Evolutionary conservation across 164 flowering plant genomes (phyloP), one percentile per base, ranked within the genome.

Genomic region (Annona cherimola): DNA sequence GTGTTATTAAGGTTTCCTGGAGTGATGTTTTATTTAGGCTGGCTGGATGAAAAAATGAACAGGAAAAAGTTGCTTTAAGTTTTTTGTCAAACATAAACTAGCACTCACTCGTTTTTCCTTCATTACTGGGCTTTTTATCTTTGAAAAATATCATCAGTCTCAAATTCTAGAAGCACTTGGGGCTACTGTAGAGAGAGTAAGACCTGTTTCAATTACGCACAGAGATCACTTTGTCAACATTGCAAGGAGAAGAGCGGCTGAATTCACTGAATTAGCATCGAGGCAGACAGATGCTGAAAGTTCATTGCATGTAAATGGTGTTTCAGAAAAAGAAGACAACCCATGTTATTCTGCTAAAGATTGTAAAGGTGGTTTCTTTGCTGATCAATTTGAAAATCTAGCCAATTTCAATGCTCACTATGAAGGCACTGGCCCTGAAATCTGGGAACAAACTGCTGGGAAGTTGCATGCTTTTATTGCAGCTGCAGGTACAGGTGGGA

Each of bases 401-500:
- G 99, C 99, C 69, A 96, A 96, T 75, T 96, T 81, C 68, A 81
- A 94, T 46, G 88, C 98, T 26, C 99, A 96, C 73, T 93, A 89
- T 79, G 95, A 93, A 66, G 96, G 95, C 68, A 93, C 97, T 35
- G 99, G 96, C 12, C 97, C 98, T 71, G 98, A 96, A 83, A 93
- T 96, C 61, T 96, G 93, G 97, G 89, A 90, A 70, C 98, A 93
- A 75, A 89, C 92, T n/a, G 79, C 75, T 66, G 97, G 93, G 6
- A 59, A 77, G 20, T 66, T 96, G 76, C 87, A 93, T 76, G 97
- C 98, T 64, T 96, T 93, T 81, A 84, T 96, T 35, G 96, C 95
- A 42, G 96, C 95, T 57, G 96, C 99, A 9, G 98, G 99, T 62
- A 96, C 97, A 42, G 98, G 99, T 54, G 99, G 98, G 67, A 96